Evolutionary conservation across 495 filamentous ascomycete genomes (phyloP), one percentile per base, ranked within the genome.

Genomic region (Ascodesmis nigricans): DNA sequence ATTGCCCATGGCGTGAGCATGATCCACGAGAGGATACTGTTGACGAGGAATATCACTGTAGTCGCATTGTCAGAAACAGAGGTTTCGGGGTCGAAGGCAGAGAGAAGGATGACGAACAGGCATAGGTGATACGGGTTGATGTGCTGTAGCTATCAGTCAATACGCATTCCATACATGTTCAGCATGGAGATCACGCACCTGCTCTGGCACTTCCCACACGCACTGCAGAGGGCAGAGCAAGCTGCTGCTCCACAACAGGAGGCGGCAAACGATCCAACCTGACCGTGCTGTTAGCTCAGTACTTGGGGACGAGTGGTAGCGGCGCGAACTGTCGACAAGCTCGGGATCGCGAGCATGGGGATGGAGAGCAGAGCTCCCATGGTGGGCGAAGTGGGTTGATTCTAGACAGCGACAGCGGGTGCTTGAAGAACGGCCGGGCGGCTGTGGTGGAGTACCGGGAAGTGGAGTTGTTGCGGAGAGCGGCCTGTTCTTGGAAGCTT

Each of bases 1-100:
- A 93, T 73, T 10, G 87, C 87, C 87, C 90, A 97, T 40, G 81
- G 80, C 5, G 87, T 95, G 64, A 95, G 83, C 82, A 95, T 91
- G 21, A 97, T 77, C 87, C 87, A 97, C 19, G 90, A 84, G 29
- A 91, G 53, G 41, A 93, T 91, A 29, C 82, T 91, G 66, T 97
- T 95, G 59, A 92, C 56, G 42, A 95, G 67, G 35, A 97, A 79
- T 47, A 97, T 76, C 52, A 93, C 45, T 47, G 27, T 32, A n/a
- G 15, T n/a, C n/a, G n/a, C n/a, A n/a, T n/a, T n/a, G n/a, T n/a
- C n/a, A n/a, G n/a, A n/a, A n/a, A n/a, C n/a, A n/a, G n/a, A n/a
- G 9, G 10, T n/a, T n/a, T n/a, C n/a, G n/a, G n/a, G n/a, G n/a
- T n/a, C n/a, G n/a, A n/a, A n/a, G 20, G 7, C 31, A 33, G 18